Percentiles rank a stretch among this genome's conserved stretches.
These are phyloP conservation scores for Ophiostoma sp. DNA, from an alignment of 2,329 filamentous ascomycete species.

Conservation along the genomic window DNA sequence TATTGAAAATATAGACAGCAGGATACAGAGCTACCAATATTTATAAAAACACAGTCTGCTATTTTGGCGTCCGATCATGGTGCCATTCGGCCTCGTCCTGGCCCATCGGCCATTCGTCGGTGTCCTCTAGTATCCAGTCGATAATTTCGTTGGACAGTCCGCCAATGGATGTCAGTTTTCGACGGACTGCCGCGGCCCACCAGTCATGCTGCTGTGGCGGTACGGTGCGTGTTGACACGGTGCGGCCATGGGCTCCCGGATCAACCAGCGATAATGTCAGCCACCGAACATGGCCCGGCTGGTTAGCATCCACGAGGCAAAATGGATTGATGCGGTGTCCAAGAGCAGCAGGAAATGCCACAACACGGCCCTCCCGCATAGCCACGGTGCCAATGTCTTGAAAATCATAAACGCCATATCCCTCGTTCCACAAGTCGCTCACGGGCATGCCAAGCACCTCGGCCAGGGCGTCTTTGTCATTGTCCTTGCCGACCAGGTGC, in stretches of 20 bases:
- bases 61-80: background rate
- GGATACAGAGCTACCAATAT: no score
- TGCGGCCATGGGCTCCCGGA: slow-evolving; percentile 44
- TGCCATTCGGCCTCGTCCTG: background rate
- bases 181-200: slow-evolving; percentile 33
- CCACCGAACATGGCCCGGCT: slow-evolving; percentile 56
- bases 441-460: slow-evolving; percentile 28
- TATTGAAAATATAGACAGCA: no score
- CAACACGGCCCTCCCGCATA: slow-evolving; percentile 41
- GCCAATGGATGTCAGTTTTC: background rate
- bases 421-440: background rate
- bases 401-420: background rate
- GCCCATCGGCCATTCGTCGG: background rate
- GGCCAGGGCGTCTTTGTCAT: slow-evolving; percentile 23
- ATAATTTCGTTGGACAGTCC: background rate
- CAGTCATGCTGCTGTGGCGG: slow-evolving; percentile 41
- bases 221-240: slow-evolving; percentile 47
- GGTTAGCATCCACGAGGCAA: slow-evolving; percentile 48
- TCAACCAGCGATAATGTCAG: slow-evolving; percentile 61
- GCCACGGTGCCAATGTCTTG: background rate
- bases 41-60: no score
- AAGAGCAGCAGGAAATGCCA: slow-evolving; percentile 45
- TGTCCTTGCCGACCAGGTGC: slow-evolving; percentile 15
- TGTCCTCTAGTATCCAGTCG: background rate
- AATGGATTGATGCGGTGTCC: slow-evolving; percentile 55